phyloP scores from a whole-genome alignment of 1,284 basidiomycete genomes.

The Ganoderma sp. region DNA sequence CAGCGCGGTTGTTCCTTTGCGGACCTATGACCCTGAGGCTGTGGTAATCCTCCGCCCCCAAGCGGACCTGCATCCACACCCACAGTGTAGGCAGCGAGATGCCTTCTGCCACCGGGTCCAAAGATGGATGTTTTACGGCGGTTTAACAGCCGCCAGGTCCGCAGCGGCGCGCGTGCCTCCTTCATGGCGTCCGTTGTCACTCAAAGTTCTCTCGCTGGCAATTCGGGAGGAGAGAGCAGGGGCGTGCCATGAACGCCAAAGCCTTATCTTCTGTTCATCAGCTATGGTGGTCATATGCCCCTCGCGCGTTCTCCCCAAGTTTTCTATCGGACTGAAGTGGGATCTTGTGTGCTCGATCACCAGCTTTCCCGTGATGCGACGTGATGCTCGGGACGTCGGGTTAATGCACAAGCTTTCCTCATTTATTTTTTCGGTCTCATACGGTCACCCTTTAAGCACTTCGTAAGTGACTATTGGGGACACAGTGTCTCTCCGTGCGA shows the following conservation, averaged over 20 bases:
- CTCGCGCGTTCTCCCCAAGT: background rate
- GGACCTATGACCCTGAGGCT: background rate
- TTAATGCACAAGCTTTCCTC: background rate
- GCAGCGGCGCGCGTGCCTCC: background rate
- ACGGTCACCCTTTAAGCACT: background rate
- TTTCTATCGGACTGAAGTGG: background rate
- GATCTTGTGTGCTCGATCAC: background rate
- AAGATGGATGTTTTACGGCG: background rate
- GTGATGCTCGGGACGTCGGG: background rate
- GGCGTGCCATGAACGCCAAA: slow-evolving; percentile 3
- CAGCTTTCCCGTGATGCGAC: background rate
- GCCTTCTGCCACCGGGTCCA: background rate
- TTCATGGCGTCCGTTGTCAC: background rate
- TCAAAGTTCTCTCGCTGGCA: slow-evolving; percentile 1
- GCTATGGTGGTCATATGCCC: background rate
- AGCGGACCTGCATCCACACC: background rate
- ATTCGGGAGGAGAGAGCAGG: background rate
- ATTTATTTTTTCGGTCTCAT: slow-evolving; percentile 10
- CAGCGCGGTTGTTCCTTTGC: background rate
- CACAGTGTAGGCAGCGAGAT: background rate
- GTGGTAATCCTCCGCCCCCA: background rate
- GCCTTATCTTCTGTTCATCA: slow-evolving; percentile 5
- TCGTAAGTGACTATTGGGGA: too few species aligned
- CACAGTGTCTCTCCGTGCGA: slow-evolving; percentile 1
- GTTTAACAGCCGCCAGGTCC: slow-evolving; percentile 5